Percentiles rank a stretch among this genome's conserved stretches.
phyloP scores from a whole-genome alignment of 225 moss, liverwort and hornwort species.

The Ulota crispa region DNA sequence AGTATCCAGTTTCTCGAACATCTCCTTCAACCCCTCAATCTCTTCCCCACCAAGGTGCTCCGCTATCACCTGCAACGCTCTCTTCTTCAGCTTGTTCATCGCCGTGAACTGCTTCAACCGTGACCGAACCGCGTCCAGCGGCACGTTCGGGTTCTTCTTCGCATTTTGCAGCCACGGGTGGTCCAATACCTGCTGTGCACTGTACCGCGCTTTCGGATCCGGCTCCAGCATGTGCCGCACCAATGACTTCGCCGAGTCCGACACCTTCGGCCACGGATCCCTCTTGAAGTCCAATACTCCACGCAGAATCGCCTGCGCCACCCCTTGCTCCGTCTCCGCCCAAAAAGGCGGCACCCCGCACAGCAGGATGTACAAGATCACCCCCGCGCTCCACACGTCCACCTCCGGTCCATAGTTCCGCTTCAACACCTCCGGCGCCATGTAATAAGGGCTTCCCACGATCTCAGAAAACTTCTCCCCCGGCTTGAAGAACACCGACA shows the following conservation, averaged over 20 bases:
- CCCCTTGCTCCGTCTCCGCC: slow-evolving; percentile 68
- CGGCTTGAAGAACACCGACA: slow-evolving; percentile 71
- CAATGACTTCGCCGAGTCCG: slow-evolving; percentile 68
- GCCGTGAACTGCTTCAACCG: slow-evolving; percentile 82
- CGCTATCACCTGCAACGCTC: slow-evolving; percentile 75
- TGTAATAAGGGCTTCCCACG: slow-evolving; percentile 72
- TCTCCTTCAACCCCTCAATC: slow-evolving; percentile 68
- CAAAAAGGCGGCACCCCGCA: slow-evolving; percentile 71
- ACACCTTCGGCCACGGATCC: slow-evolving; percentile 77
- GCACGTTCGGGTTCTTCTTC: slow-evolving; percentile 63
- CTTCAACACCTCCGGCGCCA: slow-evolving; percentile 75
- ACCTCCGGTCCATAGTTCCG: slow-evolving; percentile 77
- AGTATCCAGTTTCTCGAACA: slow-evolving; percentile 69
- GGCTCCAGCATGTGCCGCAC: slow-evolving; percentile 75
- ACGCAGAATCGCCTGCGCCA: slow-evolving; percentile 66
- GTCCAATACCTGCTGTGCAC: slow-evolving; percentile 71
- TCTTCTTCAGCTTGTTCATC: slow-evolving; percentile 89
- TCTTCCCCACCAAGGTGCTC: slow-evolving; percentile 76
- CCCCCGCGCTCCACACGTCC: slow-evolving; percentile 80
- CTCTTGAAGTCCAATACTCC: slow-evolving; percentile 64
- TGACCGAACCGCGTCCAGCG: slow-evolving; percentile 68
- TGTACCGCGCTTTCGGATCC: slow-evolving; percentile 65
- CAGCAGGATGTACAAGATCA: slow-evolving; percentile 68
- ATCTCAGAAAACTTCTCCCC: slow-evolving; percentile 69
- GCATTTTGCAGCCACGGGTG: slow-evolving; percentile 79